Percentiles rank a stretch among this genome's conserved stretches.
phyloP scores from a whole-genome alignment of 116 monocot species.

The Zostera marina region DNA sequence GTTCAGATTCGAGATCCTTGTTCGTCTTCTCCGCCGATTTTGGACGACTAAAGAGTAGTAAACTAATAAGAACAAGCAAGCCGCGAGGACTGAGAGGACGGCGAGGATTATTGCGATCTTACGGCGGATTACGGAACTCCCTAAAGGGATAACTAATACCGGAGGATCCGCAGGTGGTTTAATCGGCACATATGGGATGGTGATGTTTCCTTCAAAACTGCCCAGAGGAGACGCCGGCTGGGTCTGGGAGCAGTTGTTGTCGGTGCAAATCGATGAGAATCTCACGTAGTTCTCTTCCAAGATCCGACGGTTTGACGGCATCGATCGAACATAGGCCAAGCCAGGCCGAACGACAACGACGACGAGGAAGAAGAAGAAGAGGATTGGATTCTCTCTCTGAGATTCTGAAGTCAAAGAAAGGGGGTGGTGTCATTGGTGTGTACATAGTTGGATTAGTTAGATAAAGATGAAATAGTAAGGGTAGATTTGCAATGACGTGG shows the following conservation, averaged over 20 bases:
- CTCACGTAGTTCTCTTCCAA: background rate
- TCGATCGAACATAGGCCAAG: slow-evolving; percentile 3
- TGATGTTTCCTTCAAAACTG: background rate
- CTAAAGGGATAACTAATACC: background rate
- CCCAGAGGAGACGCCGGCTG: background rate
- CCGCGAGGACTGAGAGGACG: slow-evolving; percentile 3
- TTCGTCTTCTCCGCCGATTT: slow-evolving; percentile 2
- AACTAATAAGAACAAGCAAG: slow-evolving; percentile 14
- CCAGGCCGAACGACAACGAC: too few relatives aligned
- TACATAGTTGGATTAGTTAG: too few relatives aligned
- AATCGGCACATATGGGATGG: too few relatives aligned
- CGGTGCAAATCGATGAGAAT: background rate
- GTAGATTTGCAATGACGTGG: too few relatives aligned
- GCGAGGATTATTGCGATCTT: slow-evolving; percentile 4
- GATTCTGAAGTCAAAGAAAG: background rate
- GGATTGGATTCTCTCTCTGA: background rate
- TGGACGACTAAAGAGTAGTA: slow-evolving; percentile 15
- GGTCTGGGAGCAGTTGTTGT: background rate
- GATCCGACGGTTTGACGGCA: background rate
- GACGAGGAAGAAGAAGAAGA: background rate
- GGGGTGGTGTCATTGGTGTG: background rate
- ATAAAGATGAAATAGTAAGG: too few relatives aligned
- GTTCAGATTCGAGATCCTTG: too few relatives aligned
- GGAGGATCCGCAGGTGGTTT: background rate
- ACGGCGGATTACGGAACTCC: background rate